Evolutionary conservation across 2,329 filamentous ascomycete genomes (phyloP), one percentile per base, ranked within the genome.

Genomic region (Magnaporthiopsis rhizophila): DNA sequence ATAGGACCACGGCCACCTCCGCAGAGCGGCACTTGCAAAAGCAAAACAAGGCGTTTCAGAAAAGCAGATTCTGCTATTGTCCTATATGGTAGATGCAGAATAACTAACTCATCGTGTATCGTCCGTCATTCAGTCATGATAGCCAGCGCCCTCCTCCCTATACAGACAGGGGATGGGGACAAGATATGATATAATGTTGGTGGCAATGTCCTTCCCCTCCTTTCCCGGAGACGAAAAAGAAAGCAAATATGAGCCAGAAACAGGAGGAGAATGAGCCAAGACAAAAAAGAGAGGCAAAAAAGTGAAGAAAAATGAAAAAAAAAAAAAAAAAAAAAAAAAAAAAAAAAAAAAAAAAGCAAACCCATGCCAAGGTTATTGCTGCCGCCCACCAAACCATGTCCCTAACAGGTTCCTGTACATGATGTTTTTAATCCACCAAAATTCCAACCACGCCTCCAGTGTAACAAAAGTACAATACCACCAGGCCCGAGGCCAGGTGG

Each of bases 61-160:
- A 53, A 53, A 53, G 45, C 45, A 53, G n/a, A 53, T 53, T 53
- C 45, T 53, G 45, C 45, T 21, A 53, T 53, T 53, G 45, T 53
- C 45, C 45, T 53, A 53, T n/a, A 53, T 53, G 45, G 45, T 53
- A 53, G 45, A 53, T 53, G 45, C 45, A 53, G 45, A 53, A 53
- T 53, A 53, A 53, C 45, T 57, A 62, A 62, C 61, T 57, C 61
- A 62, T 62, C 61, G 61, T 56, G 34, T 32, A 53, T 62, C 61
- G 45, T 53, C 61, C 61, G 32, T 62, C 61, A 34, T 62, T 56
- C 61, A 53, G 61, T 62, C 61, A 62, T 62, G 56, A 62, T 61
- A 53, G 45, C 45, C 45, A 53, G 45, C 45, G 45, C 18, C 45
- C 45, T 53, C 21, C 45, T 53, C 45, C 45, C 45, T 3, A 53